Conservation (phyloP, 2,329 filamentous ascomycete genomes). For the Calycina marina region DNA sequence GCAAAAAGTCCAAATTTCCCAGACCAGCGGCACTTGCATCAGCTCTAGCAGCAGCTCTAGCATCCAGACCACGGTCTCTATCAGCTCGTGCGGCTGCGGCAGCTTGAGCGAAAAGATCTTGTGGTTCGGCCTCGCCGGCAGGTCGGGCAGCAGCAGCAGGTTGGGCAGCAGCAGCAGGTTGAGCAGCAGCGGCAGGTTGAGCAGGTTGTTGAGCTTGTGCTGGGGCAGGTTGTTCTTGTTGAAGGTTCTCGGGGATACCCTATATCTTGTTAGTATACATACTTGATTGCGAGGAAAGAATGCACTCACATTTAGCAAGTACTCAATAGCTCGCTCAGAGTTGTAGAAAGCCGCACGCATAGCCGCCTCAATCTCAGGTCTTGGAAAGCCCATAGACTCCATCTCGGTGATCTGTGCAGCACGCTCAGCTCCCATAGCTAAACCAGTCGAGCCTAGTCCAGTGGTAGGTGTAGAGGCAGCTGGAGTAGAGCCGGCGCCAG, state of each 20-base stretch:
- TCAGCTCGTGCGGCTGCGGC: constrained; percentile 41
- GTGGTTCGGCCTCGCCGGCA: constrained; percentile 47
- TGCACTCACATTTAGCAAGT: constrained; percentile 63
- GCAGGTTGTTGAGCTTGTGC: constrained; percentile 28
- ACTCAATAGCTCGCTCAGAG: constrained; percentile 92
- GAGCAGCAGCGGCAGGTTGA: constrained; percentile 29
- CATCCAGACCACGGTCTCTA: constrained; percentile 32
- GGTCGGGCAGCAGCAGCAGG: constrained; percentile 18
- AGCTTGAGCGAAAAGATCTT: constrained; percentile 89
- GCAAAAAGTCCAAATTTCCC: constrained; percentile 81
- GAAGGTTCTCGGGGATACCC: constrained; percentile 81
- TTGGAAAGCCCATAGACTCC: constrained; percentile 93
- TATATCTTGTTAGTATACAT: constrained; percentile 24
- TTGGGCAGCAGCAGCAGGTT: constrained; percentile 28
- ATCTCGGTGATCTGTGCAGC: constrained; percentile 76
- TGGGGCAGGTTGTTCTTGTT: constrained; percentile 48
- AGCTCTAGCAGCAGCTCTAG: constrained; percentile 29
- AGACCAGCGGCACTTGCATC: constrained; percentile 36
- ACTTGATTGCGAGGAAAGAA: background rate
- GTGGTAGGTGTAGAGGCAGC: constrained; percentile 30
- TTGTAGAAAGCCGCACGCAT: constrained; percentile 97
- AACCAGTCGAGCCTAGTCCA: constrained; percentile 58
- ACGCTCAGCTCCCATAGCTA: constrained; percentile 74
- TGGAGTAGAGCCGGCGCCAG: constrained; percentile 30
- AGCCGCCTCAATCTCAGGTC: constrained; percentile 76